phyloP scores from a whole-genome alignment of 345 rosid genomes.

The Durio zibethinus region DNA sequence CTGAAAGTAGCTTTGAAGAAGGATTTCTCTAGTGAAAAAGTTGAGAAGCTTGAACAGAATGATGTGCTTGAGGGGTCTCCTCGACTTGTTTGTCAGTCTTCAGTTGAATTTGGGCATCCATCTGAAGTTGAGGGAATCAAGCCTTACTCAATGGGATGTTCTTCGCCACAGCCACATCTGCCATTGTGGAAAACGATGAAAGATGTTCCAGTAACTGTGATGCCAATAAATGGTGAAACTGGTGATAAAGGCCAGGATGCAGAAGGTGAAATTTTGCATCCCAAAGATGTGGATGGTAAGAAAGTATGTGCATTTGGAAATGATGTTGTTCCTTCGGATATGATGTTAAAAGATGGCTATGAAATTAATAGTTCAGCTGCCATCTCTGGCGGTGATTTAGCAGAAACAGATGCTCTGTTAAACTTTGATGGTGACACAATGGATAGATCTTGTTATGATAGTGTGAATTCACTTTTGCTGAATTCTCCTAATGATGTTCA shows the following conservation, averaged over 20 bases:
- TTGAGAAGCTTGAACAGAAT: constrained; percentile 5
- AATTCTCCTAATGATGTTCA: constrained; percentile 24
- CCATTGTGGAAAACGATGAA: constrained; percentile 43
- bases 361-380: constrained; percentile 20
- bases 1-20: neutral
- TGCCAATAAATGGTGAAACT: constrained; percentile 27
- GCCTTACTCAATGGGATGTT: constrained; percentile 20
- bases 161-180: constrained; percentile 28
- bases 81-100: constrained; percentile 11
- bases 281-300: constrained; percentile 19
- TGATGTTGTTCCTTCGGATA: constrained; percentile 3
- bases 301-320: constrained; percentile 17
- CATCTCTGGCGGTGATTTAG: constrained; percentile 32
- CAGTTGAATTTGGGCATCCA: constrained; percentile 12
- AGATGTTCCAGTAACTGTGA: constrained; percentile 34
- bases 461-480: constrained; percentile 20
- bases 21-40: constrained; percentile 6
- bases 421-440: constrained; percentile 28
- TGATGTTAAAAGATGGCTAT: constrained; percentile 12
- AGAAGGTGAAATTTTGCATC: constrained; percentile 11
- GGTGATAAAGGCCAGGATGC: constrained; percentile 24
- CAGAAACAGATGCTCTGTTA: constrained; percentile 38
- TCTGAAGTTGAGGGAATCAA: constrained; percentile 20
- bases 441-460: constrained; percentile 27
- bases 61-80: constrained; percentile 11